Evolutionary conservation across 164 flowering plant species (phyloP), one percentile per base, ranked within the genome.

Genomic region (Aristolochia contorta): DNA sequence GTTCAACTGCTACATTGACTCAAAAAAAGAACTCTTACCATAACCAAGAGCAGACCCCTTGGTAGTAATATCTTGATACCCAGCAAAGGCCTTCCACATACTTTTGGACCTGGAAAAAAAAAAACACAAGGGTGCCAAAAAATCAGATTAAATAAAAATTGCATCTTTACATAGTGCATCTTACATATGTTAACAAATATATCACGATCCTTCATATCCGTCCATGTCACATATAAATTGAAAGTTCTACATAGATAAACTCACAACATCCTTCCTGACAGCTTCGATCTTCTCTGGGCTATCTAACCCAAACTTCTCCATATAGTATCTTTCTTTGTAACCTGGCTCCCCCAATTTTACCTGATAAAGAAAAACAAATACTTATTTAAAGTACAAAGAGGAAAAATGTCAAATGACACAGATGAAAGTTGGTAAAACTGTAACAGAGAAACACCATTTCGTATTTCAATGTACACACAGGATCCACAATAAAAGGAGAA

Each of bases 31-130:
- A 64, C 24, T 2, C 32, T 25, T 58, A 80, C 99, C 99, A 94
- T 70, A 67, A 86, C 99, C 99, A 94, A 20, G 99, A 94, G 76
- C 90, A 78, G 69, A 91, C 97, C 65, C 96, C 96, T 66, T 89
- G 85, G 72, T 87, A 94, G 76, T 94, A 94, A 75, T 94, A 94
- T 50, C 85, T 85, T 82, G 84, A 82, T 63, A 91, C 96, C 99
- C 99, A 94, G 65, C 97, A 94, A 63, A 94, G 80, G 56, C 99
- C 99, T 81, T 94, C 99, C n/a, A 87, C 87, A 68, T 89, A 94
- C 65, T 83, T 89, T 75, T 77, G 74, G 23, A 94, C 97, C 99
- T 94, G 82, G 77, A 69, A 51, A 63, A 24, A 16, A 27, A 50
- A 13, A 24, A 16, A 27, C 32, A 13, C 30, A 23, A 37, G 12